Evolutionary conservation across 2,329 filamentous ascomycete species (phyloP).

Genomic region (Colletotrichum paranaense): DNA sequence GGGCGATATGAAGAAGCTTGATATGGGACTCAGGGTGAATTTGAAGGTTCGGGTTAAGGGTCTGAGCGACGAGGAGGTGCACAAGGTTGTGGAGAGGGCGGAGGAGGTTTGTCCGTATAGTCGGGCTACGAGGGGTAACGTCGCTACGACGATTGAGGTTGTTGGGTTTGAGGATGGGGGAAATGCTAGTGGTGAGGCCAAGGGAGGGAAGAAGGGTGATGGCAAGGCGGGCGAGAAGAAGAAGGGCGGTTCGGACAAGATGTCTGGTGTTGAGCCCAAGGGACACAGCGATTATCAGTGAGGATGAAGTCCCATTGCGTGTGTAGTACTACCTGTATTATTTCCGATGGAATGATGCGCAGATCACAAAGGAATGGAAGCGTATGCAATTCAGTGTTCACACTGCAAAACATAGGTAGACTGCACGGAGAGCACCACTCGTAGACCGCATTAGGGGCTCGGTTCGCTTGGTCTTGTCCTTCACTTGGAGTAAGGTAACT

Average conservation of each 20-base stretch:
- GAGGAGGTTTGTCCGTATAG: conserved; percentile 44
- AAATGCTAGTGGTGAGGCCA: too few species aligned
- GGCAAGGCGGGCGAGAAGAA: neutral
- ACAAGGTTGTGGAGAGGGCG: conserved; percentile 42
- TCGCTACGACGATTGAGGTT: conserved; percentile 41
- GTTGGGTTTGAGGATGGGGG: conserved; percentile 21
- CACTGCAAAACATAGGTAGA: too few species aligned
- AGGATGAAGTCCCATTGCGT: neutral
- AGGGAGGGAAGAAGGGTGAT: too few species aligned
- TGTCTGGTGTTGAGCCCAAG: conserved; percentile 10
- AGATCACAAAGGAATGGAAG: too few species aligned
- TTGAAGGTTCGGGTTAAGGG: conserved; percentile 52
- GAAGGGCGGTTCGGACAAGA: neutral
- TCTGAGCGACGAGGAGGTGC: conserved; percentile 38
- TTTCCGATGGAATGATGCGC: too few species aligned
- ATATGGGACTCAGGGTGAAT: conserved; percentile 56
- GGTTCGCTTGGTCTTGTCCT: too few species aligned
- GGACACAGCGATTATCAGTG: conserved; percentile 33
- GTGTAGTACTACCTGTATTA: too few species aligned
- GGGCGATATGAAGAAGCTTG: conserved; percentile 55
- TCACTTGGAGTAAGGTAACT: too few species aligned
- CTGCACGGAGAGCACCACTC: too few species aligned
- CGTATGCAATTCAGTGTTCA: too few species aligned
- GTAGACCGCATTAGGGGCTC: too few species aligned
- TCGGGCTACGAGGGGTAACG: conserved; percentile 42